Percentiles rank a stretch among this genome's conserved stretches.
phyloP scores from a whole-genome alignment of 202 grass and related monocot genomes.

The Carex sylvatica region DNA sequence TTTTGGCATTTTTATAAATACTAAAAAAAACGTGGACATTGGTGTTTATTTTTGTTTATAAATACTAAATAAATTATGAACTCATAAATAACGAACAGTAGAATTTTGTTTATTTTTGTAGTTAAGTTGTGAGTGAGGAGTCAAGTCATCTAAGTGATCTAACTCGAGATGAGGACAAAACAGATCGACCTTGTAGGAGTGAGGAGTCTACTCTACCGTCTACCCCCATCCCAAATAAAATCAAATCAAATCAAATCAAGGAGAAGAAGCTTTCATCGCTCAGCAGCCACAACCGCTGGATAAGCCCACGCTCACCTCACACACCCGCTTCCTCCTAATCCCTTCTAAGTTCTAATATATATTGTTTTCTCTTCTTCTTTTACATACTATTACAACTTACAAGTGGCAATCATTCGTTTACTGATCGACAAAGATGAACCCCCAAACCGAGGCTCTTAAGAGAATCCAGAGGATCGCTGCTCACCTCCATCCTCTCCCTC shows the following conservation, averaged over 20 bases:
- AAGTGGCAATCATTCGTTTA: not conserved
- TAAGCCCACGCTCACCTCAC: not conserved
- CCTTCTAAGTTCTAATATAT: no score
- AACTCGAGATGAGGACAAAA: slow-evolving; percentile 10
- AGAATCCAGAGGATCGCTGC: slow-evolving; percentile 64
- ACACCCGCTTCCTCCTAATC: not conserved
- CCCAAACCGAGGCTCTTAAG: not conserved
- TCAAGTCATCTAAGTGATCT: no score
- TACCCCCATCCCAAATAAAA: not conserved
- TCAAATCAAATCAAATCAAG: slow-evolving; percentile 2
- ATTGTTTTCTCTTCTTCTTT: not conserved
- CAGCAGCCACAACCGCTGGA: not conserved
- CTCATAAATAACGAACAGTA: no score
- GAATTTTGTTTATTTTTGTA: no score
- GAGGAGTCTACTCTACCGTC: no score
- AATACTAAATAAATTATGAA: no score
- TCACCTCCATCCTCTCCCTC: slow-evolving; percentile 59
- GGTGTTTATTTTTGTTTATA: no score
- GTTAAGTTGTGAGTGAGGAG: no score
- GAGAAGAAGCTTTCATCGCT: not conserved
- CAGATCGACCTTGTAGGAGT: not conserved
- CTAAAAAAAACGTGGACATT: no score
- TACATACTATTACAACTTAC: not conserved
- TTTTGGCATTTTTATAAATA: no score
- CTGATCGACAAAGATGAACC: not conserved